These are phyloP conservation scores for Haplosporangium gracile DNA, from an alignment of 192 early-diverging fungal species.

Conservation along the genomic window DNA sequence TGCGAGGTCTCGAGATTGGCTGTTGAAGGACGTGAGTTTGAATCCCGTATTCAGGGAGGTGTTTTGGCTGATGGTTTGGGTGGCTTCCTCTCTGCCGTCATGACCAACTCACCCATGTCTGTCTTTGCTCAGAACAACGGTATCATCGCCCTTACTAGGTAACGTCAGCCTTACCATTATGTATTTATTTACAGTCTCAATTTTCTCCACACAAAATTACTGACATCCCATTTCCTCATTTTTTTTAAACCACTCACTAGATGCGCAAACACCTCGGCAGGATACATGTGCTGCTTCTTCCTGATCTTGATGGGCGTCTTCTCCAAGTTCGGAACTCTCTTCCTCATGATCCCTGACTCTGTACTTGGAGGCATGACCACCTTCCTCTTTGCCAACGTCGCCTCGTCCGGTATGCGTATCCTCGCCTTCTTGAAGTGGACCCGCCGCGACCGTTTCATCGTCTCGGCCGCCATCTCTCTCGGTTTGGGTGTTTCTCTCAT, in stretches of 20 bases:
- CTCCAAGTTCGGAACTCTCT: conserved; percentile 64
- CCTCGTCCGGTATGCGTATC: conserved; percentile 67
- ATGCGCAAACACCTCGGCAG: conserved; percentile 62
- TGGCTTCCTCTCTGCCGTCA: conserved; percentile 63
- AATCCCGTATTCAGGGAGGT: conserved; percentile 67
- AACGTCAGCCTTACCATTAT: not conserved
- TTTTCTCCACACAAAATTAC: not conserved
- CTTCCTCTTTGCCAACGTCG: conserved; percentile 66
- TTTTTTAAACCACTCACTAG: not conserved
- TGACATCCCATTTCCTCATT: not conserved
- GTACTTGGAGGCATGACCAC: conserved; percentile 69
- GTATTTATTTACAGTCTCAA: not conserved
- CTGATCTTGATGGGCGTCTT: conserved; percentile 65
- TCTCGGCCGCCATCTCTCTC: conserved; percentile 58
- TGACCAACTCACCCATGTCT: conserved; percentile 66
- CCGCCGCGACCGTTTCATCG: conserved; percentile 67
- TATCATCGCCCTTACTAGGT: conserved; percentile 66
- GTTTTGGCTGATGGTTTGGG: conserved; percentile 67
- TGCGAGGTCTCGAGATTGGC: conserved; percentile 66
- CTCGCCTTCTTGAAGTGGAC: conserved; percentile 66
- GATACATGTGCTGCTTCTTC: conserved; percentile 64
- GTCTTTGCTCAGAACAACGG: conserved; percentile 72
- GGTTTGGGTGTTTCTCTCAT: conserved; percentile 63
- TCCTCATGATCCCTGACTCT: conserved; percentile 59
- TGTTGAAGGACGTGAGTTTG: conserved; percentile 64